Evolutionary conservation across 257 asterid genomes (phyloP).

Genomic region (Solanum okadae): DNA sequence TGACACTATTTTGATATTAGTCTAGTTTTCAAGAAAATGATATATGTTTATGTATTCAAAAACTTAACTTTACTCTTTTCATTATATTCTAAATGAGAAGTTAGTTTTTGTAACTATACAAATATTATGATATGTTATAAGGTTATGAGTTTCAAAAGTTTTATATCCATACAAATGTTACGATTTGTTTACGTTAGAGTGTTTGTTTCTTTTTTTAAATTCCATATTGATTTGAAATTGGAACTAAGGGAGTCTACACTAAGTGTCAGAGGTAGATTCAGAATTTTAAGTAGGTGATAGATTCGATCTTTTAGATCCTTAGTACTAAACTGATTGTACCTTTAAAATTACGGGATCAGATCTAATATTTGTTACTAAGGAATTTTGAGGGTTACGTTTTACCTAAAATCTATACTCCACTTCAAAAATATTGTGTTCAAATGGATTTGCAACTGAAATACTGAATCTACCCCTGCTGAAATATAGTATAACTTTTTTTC

Average conservation of each 20-base stretch:
- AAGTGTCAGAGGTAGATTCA: neutral
- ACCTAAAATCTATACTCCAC: neutral
- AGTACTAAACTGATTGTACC: neutral
- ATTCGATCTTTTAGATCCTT: neutral
- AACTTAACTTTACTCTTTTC: neutral
- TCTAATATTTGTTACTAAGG: neutral
- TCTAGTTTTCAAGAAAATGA: neutral
- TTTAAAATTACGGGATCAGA: neutral
- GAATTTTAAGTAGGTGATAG: fast-evolving
- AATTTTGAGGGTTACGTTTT: neutral
- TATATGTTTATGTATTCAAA: neutral
- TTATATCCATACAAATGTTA: neutral
- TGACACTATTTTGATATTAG: neutral
- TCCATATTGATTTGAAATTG: neutral
- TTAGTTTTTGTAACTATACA: neutral
- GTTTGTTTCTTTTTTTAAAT: neutral
- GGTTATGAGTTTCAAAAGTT: neutral
- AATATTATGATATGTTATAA: neutral
- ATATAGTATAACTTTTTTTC: neutral
- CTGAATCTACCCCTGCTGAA: neutral
- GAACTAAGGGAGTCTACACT: neutral
- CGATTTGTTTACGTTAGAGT: neutral
- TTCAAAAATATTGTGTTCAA: neutral
- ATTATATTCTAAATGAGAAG: neutral
- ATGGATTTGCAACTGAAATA: neutral